Conservation (phyloP, 768 basidiomycete species). For the Hygrophorus pudorinus region DNA sequence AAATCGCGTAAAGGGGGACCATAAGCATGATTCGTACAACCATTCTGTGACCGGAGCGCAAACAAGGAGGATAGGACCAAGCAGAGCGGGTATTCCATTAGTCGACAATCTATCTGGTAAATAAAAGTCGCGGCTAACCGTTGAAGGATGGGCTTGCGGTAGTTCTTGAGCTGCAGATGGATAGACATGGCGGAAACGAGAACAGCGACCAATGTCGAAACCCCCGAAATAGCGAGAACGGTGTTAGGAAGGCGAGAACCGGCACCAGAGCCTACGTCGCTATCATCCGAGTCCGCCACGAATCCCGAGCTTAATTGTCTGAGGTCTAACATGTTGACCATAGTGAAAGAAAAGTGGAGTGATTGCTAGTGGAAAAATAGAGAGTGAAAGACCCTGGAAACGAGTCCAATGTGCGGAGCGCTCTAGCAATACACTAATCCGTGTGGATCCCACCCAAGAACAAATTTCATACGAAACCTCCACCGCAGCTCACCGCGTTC, state of each 20-base stretch:
- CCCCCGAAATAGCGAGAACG: slow-evolving; percentile 52
- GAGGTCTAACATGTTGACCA: not conserved
- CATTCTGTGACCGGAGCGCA: slow-evolving; percentile 48
- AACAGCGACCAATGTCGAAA: slow-evolving; percentile 62
- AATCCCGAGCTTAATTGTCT: not conserved
- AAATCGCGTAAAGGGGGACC: slow-evolving; percentile 88
- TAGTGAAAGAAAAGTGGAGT: not conserved
- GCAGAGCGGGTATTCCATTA: slow-evolving; percentile 1
- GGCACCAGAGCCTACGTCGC: slow-evolving; percentile 27
- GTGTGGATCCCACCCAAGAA: no score
- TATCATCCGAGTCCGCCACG: not conserved
- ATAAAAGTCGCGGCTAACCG: slow-evolving; percentile 33
- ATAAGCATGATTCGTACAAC: slow-evolving; percentile 95
- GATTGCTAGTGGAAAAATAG: no score
- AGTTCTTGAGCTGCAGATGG: slow-evolving; percentile 75
- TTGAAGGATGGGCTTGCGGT: slow-evolving; percentile 73
- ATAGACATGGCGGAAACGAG: slow-evolving; percentile 67
- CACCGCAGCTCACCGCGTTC: no score
- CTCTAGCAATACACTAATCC: no score
- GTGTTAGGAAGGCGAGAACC: slow-evolving; percentile 50
- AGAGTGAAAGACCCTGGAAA: no score
- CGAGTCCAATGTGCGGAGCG: no score
- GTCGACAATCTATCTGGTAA: not conserved
- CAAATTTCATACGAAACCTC: no score
- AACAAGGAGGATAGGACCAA: not conserved